Percentiles rank a stretch among this genome's conserved stretches.
phyloP scores from a whole-genome alignment of 2,329 filamentous ascomycete species.

The Pyrenophora teres region DNA sequence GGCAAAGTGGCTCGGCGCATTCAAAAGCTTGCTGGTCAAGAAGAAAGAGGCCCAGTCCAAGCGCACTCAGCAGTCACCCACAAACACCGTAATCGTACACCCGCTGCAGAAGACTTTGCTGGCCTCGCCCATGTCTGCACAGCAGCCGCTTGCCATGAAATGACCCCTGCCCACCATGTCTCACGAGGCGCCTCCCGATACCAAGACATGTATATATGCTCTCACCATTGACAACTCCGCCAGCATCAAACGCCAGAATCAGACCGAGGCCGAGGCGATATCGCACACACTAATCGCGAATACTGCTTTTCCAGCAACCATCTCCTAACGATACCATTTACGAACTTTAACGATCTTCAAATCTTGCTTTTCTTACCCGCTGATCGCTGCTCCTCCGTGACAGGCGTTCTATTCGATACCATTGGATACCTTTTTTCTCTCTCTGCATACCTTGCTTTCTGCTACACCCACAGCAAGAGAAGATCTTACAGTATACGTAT shows the following conservation, averaged over 20 bases:
- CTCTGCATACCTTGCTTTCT: too few relatives aligned
- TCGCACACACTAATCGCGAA: conserved; percentile 9
- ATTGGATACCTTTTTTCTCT: conserved; percentile 1
- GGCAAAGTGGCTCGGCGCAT: conserved; percentile 82
- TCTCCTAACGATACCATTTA: conserved; percentile 12
- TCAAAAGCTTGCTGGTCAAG: conserved; percentile 83
- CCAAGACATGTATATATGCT: conserved; percentile 13
- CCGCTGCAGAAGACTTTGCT: conserved; percentile 8
- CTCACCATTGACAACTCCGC: conserved; percentile 3
- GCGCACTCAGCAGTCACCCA: conserved; percentile 19
- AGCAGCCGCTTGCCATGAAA: conserved; percentile 13
- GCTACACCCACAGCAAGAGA: too few relatives aligned
- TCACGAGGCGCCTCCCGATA: neutral
- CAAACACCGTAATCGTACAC: conserved; percentile 19
- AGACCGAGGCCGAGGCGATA: neutral
- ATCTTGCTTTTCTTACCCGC: too few relatives aligned
- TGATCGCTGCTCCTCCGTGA: neutral
- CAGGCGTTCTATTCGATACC: conserved; percentile 7
- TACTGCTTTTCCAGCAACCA: neutral
- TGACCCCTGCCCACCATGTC: neutral
- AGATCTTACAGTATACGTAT: too few relatives aligned
- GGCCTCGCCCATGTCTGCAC: conserved; percentile 9
- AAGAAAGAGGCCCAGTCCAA: conserved; percentile 58
- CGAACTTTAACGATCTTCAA: neutral
- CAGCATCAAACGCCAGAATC: neutral